Conservation (phyloP, 1,139 yeast genomes). For the Debaryomyces subglobosus region DNA sequence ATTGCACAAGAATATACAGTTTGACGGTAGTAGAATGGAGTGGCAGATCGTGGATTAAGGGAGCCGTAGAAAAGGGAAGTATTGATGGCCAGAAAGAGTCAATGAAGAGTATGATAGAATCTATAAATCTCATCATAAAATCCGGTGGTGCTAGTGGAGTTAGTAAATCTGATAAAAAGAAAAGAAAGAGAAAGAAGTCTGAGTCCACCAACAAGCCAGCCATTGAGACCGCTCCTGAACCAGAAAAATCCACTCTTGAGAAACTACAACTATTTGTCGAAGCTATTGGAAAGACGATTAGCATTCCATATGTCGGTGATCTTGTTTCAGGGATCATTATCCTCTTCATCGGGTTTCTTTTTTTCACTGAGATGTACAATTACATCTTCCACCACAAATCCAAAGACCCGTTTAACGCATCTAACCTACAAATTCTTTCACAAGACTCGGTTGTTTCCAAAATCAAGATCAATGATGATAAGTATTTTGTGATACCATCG, state of each 20-base stretch:
- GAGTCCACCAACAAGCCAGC: constrained; percentile 8
- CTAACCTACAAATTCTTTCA: constrained; percentile 6
- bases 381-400: not conserved
- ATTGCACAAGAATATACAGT: constrained; percentile 63
- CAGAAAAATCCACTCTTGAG: constrained; percentile 17
- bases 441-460: constrained; percentile 20
- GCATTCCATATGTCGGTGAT: constrained; percentile 32
- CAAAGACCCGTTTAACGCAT: not conserved
- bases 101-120: constrained; percentile 60
- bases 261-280: constrained; percentile 30
- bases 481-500: constrained; percentile 50
- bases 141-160: constrained; percentile 18
- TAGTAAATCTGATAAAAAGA: constrained; percentile 24
- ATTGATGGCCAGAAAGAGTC: constrained; percentile 86
- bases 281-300: constrained; percentile 33
- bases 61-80: constrained; percentile 90
- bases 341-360: not conserved
- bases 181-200: constrained; percentile 26
- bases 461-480: constrained; percentile 42
- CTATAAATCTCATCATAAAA: constrained; percentile 51
- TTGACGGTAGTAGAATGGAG: constrained; percentile 83
- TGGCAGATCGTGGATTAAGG: constrained; percentile 90
- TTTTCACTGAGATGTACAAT: constrained; percentile 2
- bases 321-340: constrained; percentile 25
- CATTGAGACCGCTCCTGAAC: constrained; percentile 15